Evolutionary conservation across 495 filamentous ascomycete genomes (phyloP).

Genomic region (Aspergillus diversus): DNA sequence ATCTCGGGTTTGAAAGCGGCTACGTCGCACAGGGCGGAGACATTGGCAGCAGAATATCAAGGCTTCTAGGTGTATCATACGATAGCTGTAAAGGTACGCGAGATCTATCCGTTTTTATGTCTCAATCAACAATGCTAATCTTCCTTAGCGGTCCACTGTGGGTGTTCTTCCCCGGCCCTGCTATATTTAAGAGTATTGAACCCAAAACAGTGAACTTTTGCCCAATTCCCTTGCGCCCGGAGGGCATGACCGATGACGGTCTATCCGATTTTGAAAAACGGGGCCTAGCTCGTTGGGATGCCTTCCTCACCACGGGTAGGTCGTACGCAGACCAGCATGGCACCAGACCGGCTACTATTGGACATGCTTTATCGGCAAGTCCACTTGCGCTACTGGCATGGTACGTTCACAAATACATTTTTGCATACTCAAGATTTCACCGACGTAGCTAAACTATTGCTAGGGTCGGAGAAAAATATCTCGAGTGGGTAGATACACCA

Average conservation of each 20-base stretch:
- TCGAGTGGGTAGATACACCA: constrained; percentile 63
- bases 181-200: background rate
- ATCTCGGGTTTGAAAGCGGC: constrained; percentile 59
- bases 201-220: constrained; percentile 35
- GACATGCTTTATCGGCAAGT: constrained; percentile 56
- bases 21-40: constrained; percentile 73
- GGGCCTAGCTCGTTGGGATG: constrained; percentile 32
- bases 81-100: constrained; percentile 49
- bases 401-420: constrained; percentile 37
- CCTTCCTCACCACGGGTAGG: constrained; percentile 43
- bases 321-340: constrained; percentile 63
- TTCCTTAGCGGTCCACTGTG: constrained; percentile 39
- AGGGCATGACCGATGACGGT: constrained; percentile 53
- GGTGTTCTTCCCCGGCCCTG: constrained; percentile 12
- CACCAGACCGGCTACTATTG: constrained; percentile 64
- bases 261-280: constrained; percentile 40
- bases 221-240: constrained; percentile 58
- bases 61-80: constrained; percentile 44
- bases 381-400: constrained; percentile 69
- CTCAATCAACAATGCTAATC: background rate
- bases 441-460: constrained; percentile 10
- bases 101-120: background rate
- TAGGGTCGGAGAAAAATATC: constrained; percentile 70
- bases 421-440: background rate
- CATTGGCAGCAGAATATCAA: constrained; percentile 57